Conservation (phyloP, 306 rosid species). For the Gynostemma pentaphyllum region DNA sequence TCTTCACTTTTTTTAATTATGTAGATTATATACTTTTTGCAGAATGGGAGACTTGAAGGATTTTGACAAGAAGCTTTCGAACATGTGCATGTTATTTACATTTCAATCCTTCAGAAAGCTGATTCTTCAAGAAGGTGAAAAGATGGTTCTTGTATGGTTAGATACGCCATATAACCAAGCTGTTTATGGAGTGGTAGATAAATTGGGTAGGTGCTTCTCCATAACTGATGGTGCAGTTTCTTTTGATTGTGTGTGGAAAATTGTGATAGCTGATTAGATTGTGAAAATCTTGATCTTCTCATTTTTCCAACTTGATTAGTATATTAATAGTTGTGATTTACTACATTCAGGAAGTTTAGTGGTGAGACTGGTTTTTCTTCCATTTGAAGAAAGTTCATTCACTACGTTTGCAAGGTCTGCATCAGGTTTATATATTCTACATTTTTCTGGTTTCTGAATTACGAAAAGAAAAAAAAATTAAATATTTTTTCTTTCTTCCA, state of each 20-base stretch:
- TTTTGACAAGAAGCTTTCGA: slow-evolving; percentile 67
- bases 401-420: slow-evolving; percentile 93
- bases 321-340: slow-evolving; percentile 9
- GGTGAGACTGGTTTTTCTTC: slow-evolving; percentile 88
- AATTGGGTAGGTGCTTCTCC: slow-evolving; percentile 46
- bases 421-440: slow-evolving; percentile 69
- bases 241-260: slow-evolving; percentile 1
- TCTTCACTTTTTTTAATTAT: slow-evolving; percentile 4
- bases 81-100: slow-evolving; percentile 76
- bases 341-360: slow-evolving; percentile 78
- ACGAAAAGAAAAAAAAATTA: background rate
- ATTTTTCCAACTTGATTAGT: background rate
- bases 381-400: slow-evolving; percentile 92
- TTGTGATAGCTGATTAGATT: background rate
- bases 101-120: slow-evolving; percentile 74
- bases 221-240: slow-evolving; percentile 11
- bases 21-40: slow-evolving; percentile 19
- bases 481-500: background rate
- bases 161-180: slow-evolving; percentile 96
- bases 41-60: slow-evolving; percentile 40
- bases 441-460: slow-evolving; percentile 9
- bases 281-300: slow-evolving; percentile 1
- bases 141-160: slow-evolving; percentile 84
- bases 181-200: slow-evolving; percentile 82
- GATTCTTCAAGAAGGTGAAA: slow-evolving; percentile 98